Conservation (phyloP, 305 asterid genomes). For the Stenogyne calaminthoides region DNA sequence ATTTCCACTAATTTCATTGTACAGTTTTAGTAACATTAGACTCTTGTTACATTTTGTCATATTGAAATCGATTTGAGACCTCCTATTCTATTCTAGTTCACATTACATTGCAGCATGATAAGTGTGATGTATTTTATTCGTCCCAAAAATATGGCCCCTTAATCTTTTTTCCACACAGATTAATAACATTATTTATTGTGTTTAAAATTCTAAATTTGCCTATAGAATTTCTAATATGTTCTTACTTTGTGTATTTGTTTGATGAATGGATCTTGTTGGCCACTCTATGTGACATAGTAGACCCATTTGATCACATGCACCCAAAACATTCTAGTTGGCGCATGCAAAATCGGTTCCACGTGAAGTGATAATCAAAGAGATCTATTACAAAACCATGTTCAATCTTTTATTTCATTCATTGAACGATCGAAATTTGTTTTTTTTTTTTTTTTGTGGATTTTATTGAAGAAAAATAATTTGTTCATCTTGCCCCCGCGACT, state of each 20-base stretch:
- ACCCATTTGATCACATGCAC: constrained; percentile 18
- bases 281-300: constrained; percentile 6
- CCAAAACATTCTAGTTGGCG: constrained; percentile 23
- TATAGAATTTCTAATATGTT: too few relatives aligned
- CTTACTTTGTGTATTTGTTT: not conserved
- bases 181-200: too few relatives aligned
- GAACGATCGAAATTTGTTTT: not conserved
- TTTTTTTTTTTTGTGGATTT: not conserved
- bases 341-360: not conserved
- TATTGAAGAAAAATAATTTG: not conserved
- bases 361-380: not conserved
- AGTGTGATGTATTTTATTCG: too few relatives aligned
- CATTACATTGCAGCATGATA: too few relatives aligned
- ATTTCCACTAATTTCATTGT: constrained; percentile 38
- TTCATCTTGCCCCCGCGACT: not conserved
- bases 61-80: not conserved
- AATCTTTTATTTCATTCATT: not conserved
- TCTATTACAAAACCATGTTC: not conserved
- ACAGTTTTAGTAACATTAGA: constrained; percentile 34
- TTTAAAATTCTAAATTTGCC: too few relatives aligned
- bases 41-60: not conserved
- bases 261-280: not conserved
- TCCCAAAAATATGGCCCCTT: too few relatives aligned
- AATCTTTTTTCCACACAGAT: too few relatives aligned
- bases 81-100: too few relatives aligned